These are phyloP conservation scores for Rusavskia elegans DNA, from an alignment of 495 filamentous ascomycete species.

Conservation along the genomic window DNA sequence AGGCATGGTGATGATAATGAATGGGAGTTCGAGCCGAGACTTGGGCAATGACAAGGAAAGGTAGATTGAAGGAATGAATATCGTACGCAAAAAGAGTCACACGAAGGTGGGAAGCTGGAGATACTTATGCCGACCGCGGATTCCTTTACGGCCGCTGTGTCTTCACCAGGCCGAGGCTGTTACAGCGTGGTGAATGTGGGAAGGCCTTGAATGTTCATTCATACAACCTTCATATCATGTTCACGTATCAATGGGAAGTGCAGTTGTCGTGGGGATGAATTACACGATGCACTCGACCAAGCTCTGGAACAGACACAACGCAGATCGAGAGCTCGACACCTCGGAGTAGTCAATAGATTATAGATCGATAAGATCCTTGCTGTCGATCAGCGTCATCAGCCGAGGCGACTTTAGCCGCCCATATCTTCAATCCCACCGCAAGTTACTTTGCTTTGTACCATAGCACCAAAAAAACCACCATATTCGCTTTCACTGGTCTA, in stretches of 20 bases:
- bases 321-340: not conserved
- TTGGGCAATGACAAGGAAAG: no score
- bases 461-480: not conserved
- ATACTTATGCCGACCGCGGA: not conserved
- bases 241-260: not conserved
- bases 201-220: no score
- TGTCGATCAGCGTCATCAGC: not conserved
- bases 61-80: no score
- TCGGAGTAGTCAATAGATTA: not conserved
- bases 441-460: not conserved
- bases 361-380: no score
- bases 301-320: no score
- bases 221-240: no score
- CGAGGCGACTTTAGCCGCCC: not conserved
- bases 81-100: no score
- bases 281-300: no score
- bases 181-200: not conserved
- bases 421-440: not conserved
- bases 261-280: not conserved
- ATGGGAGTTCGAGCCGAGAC: no score
- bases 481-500: not conserved
- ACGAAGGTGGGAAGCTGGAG: not conserved
- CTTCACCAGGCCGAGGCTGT: not conserved
- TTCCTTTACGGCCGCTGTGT: not conserved
- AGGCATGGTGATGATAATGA: constrained; percentile 33